phyloP scores from a whole-genome alignment of 2,329 filamentous ascomycete species.

The Lizonia empirigonia region DNA sequence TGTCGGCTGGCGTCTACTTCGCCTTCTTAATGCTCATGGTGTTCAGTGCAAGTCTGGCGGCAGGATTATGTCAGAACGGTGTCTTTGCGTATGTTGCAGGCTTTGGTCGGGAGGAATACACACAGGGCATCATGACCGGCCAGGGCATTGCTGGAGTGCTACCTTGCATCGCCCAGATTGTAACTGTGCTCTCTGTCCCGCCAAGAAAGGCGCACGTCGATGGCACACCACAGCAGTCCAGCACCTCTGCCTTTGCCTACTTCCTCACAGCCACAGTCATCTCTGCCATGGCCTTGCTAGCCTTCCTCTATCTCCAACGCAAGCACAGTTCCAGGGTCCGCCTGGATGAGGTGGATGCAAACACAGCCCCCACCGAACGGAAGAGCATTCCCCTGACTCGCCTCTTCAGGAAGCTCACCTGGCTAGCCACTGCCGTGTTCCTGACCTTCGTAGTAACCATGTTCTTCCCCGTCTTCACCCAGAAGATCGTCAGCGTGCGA shows the following conservation, averaged over 20 bases:
- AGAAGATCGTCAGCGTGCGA: slow-evolving; percentile 52
- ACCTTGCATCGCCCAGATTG: slow-evolving; percentile 84
- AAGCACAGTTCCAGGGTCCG: slow-evolving; percentile 51
- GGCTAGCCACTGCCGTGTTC: slow-evolving; percentile 77
- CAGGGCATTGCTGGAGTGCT: slow-evolving; percentile 92
- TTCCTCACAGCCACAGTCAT: slow-evolving; percentile 86
- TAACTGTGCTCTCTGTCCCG: slow-evolving; percentile 74
- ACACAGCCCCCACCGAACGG: slow-evolving; percentile 29
- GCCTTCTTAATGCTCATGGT: slow-evolving; percentile 83
- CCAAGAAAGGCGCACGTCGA: slow-evolving; percentile 52
- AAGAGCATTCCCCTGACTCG: slow-evolving; percentile 64
- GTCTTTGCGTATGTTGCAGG: slow-evolving; percentile 88
- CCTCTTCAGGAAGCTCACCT: slow-evolving; percentile 78
- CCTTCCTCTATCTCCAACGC: slow-evolving; percentile 74
- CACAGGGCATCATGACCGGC: slow-evolving; percentile 93
- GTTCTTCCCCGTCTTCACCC: slow-evolving; percentile 93
- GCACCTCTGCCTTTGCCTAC: slow-evolving; percentile 82
- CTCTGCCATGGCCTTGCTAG: slow-evolving; percentile 70
- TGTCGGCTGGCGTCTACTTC: slow-evolving; percentile 72
- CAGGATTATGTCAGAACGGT: slow-evolving; percentile 89
- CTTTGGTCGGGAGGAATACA: slow-evolving; percentile 86
- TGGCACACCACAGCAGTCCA: slow-evolving; percentile 49
- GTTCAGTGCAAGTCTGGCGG: slow-evolving; percentile 75
- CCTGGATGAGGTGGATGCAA: slow-evolving; percentile 35
- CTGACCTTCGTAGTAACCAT: slow-evolving; percentile 84